Conservation (phyloP, 73 alveolate species). For the Vitrella brassicaformis region DNA sequence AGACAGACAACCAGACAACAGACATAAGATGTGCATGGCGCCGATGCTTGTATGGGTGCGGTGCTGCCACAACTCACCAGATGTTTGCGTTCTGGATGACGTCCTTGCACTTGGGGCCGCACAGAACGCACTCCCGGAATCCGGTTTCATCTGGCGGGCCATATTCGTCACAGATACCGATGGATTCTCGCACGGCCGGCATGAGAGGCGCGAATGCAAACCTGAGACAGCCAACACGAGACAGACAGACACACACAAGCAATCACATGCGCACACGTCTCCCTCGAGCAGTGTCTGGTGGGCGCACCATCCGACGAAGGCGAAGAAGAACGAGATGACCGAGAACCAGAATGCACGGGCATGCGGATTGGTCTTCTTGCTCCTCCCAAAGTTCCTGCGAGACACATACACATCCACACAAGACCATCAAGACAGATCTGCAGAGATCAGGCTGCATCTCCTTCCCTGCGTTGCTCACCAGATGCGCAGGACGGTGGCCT, state of each 20-base stretch:
- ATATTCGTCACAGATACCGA: too few relatives aligned
- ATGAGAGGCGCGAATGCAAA: neutral
- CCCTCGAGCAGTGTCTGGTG: neutral
- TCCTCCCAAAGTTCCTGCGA: too few relatives aligned
- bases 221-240: neutral
- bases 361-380: slow-evolving; percentile 7
- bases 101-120: too few relatives aligned
- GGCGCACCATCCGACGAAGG: slow-evolving; percentile 17
- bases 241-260: neutral
- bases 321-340: slow-evolving; percentile 9
- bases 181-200: neutral
- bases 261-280: neutral
- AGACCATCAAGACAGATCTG: too few relatives aligned
- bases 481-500: slow-evolving; percentile 13
- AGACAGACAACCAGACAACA: neutral
- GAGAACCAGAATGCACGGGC: slow-evolving; percentile 9
- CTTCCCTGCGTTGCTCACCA: too few relatives aligned
- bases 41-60: too few relatives aligned
- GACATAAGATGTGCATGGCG: neutral
- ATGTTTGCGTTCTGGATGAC: too few relatives aligned
- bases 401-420: too few relatives aligned
- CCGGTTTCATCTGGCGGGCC: too few relatives aligned
- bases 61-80: too few relatives aligned
- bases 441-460: too few relatives aligned
- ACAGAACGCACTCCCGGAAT: neutral